Percentiles rank a stretch among this genome's conserved stretches.
These are phyloP conservation scores for Kluyveromyces aestuarii DNA, from an alignment of 805 yeast genomes.

Conservation along the genomic window DNA sequence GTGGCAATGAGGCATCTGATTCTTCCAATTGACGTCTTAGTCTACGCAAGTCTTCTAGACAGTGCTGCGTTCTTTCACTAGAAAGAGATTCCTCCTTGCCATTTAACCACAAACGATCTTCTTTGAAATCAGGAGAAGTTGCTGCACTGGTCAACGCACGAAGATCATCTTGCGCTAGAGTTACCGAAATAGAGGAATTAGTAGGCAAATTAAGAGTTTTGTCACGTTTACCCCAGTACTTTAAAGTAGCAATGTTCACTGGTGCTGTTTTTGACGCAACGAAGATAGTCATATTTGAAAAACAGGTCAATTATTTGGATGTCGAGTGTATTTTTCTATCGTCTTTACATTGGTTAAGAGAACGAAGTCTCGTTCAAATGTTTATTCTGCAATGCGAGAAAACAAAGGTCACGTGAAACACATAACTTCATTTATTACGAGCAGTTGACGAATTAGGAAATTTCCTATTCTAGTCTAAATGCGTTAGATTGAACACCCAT, in stretches of 20 bases:
- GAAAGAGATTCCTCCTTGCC: slow-evolving; percentile 70
- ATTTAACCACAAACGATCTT: slow-evolving; percentile 76
- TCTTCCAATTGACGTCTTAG: slow-evolving; percentile 57
- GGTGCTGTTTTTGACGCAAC: slow-evolving; percentile 90
- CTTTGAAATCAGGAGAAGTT: slow-evolving; percentile 43
- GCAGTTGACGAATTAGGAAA: too few species aligned
- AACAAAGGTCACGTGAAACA: not conserved
- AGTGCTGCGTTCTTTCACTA: slow-evolving; percentile 55
- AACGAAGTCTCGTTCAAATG: not conserved
- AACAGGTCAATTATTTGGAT: not conserved
- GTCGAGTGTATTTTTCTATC: not conserved
- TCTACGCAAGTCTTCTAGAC: slow-evolving; percentile 64
- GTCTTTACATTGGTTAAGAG: too few species aligned
- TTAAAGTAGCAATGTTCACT: slow-evolving; percentile 92
- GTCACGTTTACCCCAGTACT: slow-evolving; percentile 99
- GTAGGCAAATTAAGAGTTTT: slow-evolving; percentile 84
- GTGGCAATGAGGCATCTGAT: slow-evolving; percentile 43
- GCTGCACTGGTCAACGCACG: slow-evolving; percentile 88
- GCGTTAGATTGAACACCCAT: too few species aligned
- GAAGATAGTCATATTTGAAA: slow-evolving; percentile 39
- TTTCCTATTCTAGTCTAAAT: too few species aligned
- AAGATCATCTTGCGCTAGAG: slow-evolving; percentile 83
- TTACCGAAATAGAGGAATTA: slow-evolving; percentile 90
- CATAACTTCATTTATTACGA: too few species aligned
- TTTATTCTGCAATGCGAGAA: not conserved